phyloP scores from a whole-genome alignment of 148 eudicot species.

The Cornus suecica region DNA sequence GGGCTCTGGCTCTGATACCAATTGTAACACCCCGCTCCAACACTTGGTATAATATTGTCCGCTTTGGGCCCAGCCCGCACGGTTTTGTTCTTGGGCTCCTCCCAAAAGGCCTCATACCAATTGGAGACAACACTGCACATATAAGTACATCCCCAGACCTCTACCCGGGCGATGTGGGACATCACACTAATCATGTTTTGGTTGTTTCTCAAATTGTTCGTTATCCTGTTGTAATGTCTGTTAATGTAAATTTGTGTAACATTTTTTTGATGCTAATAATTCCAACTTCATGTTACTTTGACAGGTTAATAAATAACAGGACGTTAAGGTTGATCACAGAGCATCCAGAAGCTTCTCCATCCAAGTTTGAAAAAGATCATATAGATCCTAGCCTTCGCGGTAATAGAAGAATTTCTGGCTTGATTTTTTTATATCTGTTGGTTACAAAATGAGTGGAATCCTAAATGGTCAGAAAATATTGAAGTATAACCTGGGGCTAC shows the following conservation, averaged over 20 bases:
- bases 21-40: no score
- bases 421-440: neutral
- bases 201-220: neutral
- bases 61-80: no score
- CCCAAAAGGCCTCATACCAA: no score
- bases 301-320: slow-evolving; percentile 88
- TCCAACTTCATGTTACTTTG: slow-evolving; percentile 9
- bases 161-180: no score
- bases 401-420: slow-evolving; percentile 19
- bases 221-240: neutral
- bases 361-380: slow-evolving; percentile 49
- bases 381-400: slow-evolving; percentile 70
- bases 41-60: no score
- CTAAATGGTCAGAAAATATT: neutral
- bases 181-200: neutral
- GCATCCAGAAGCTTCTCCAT: slow-evolving; percentile 56
- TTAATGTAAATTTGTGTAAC: slow-evolving; percentile 14
- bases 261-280: neutral
- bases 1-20: no score
- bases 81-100: no score
- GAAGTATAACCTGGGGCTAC: neutral
- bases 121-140: no score
- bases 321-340: slow-evolving; percentile 81
- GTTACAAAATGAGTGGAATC: slow-evolving; percentile 2
- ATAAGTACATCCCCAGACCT: no score